These are phyloP conservation scores for Ogataea populi-albae DNA, from an alignment of 805 yeast species.

Conservation along the genomic window DNA sequence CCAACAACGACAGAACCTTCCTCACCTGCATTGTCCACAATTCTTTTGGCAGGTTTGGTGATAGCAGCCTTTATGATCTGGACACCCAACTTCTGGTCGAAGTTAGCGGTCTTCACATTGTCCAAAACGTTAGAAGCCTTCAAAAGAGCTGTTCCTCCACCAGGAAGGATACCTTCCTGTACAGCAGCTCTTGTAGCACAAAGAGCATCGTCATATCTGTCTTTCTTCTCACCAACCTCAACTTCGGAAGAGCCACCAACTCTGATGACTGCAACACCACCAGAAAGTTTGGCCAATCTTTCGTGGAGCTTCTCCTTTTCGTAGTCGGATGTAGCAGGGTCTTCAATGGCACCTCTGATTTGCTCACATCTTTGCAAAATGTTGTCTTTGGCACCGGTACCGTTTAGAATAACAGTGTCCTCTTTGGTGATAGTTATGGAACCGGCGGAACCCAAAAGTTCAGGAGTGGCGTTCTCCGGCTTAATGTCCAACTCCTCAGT, in stretches of 20 bases:
- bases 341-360: conserved; percentile 77
- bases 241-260: conserved; percentile 98
- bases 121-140: conserved; percentile 84
- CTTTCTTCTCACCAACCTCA: conserved; percentile 99
- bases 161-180: conserved; percentile 97
- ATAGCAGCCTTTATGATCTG: conserved; percentile 90
- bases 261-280: conserved; percentile 97
- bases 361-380: conserved; percentile 89
- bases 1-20: conserved; percentile 98
- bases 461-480: conserved; percentile 91
- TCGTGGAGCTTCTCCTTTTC: conserved; percentile 97
- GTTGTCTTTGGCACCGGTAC: conserved; percentile 81
- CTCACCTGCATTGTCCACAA: conserved; percentile 94
- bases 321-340: conserved; percentile 77
- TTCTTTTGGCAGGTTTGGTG: conserved; percentile 92
- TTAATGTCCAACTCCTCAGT: conserved; percentile 94
- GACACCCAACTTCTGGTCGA: conserved; percentile 95
- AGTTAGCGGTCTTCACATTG: conserved; percentile 72
- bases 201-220: conserved; percentile 96
- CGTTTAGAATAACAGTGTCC: conserved; percentile 91
- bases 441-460: conserved; percentile 87
- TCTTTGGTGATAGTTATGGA: conserved; percentile 91
- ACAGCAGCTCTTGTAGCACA: conserved; percentile 99
- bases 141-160: conserved; percentile 97
- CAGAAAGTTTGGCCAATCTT: conserved; percentile 93